phyloP scores from a whole-genome alignment of 2,329 filamentous ascomycete species.

The Botrytis elliptica region DNA sequence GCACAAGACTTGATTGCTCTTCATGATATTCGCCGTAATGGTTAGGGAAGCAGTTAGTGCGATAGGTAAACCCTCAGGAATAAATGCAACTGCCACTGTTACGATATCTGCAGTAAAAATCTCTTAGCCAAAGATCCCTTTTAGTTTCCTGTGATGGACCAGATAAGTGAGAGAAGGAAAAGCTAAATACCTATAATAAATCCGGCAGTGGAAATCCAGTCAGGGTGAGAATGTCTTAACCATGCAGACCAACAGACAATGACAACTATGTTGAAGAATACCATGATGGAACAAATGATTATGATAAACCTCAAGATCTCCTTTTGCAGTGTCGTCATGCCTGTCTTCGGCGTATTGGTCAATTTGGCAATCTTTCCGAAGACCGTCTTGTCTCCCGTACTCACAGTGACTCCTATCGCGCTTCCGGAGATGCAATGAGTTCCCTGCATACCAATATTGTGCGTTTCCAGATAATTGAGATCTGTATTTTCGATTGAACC shows the following conservation, averaged over 20 bases:
- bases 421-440: slow-evolving; percentile 71
- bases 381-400: slow-evolving; percentile 69
- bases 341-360: slow-evolving; percentile 65
- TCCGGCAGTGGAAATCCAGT: slow-evolving; percentile 68
- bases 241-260: slow-evolving; percentile 68
- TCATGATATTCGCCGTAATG: slow-evolving; percentile 74
- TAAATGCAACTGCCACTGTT: slow-evolving; percentile 60
- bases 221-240: slow-evolving; percentile 61
- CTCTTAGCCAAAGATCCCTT: background rate
- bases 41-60: slow-evolving; percentile 68
- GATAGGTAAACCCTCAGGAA: slow-evolving; percentile 70
- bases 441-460: slow-evolving; percentile 73
- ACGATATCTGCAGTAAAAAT: slow-evolving; percentile 11
- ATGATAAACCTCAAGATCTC: slow-evolving; percentile 71
- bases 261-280: slow-evolving; percentile 61
- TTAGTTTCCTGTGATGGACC: background rate
- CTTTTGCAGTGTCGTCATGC: slow-evolving; percentile 66
- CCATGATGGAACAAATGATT: slow-evolving; percentile 66
- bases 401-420: slow-evolving; percentile 65
- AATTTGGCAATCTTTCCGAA: slow-evolving; percentile 73
- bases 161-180: slow-evolving; percentile 60
- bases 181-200: slow-evolving; percentile 56
- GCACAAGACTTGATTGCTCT: slow-evolving; percentile 72
- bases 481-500: slow-evolving; percentile 64
- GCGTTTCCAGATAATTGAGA: slow-evolving; percentile 72